Percentiles rank a stretch among this genome's conserved stretches.
These are phyloP conservation scores for Clitoria ternatea DNA, from an alignment of 306 rosid genomes.

Conservation along the genomic window DNA sequence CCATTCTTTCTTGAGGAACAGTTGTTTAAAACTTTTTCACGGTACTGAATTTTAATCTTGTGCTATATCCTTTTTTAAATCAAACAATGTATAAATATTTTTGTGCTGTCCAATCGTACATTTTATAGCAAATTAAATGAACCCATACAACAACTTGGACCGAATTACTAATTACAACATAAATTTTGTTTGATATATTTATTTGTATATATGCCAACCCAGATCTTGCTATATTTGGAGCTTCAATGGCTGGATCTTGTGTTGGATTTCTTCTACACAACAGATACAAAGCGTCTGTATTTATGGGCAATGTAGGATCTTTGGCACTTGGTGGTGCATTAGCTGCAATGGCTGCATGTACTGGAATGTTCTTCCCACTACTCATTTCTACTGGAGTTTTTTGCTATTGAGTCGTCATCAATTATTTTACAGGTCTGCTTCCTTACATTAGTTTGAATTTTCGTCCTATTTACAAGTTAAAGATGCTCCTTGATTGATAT, in stretches of 20 bases:
- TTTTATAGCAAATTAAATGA: too few species aligned
- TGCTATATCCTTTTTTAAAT: too few species aligned
- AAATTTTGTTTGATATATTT: conserved; percentile 10
- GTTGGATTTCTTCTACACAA: conserved; percentile 95
- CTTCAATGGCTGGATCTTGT: conserved; percentile 99
- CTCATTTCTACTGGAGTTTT: conserved; percentile 75
- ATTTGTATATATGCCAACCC: conserved; percentile 31
- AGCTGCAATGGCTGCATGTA: conserved; percentile 94
- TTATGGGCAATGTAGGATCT: conserved; percentile 91
- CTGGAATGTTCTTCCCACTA: conserved; percentile 94
- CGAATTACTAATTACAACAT: background rate
- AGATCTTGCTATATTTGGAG: conserved; percentile 93
- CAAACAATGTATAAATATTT: too few species aligned
- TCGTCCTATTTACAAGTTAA: background rate
- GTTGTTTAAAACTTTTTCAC: too few species aligned
- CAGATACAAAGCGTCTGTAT: conserved; percentile 79
- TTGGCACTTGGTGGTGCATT: conserved; percentile 92
- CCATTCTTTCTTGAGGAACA: too few species aligned
- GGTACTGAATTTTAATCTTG: too few species aligned
- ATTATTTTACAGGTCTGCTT: conserved; percentile 65
- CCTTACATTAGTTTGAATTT: background rate
- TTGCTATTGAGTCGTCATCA: conserved; percentile 67
- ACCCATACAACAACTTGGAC: too few species aligned
- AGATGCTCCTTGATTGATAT: background rate
- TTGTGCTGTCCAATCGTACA: too few species aligned